Conservation (phyloP, 192 early-diverging fungal genomes). For the Lobosporangium transversale region DNA sequence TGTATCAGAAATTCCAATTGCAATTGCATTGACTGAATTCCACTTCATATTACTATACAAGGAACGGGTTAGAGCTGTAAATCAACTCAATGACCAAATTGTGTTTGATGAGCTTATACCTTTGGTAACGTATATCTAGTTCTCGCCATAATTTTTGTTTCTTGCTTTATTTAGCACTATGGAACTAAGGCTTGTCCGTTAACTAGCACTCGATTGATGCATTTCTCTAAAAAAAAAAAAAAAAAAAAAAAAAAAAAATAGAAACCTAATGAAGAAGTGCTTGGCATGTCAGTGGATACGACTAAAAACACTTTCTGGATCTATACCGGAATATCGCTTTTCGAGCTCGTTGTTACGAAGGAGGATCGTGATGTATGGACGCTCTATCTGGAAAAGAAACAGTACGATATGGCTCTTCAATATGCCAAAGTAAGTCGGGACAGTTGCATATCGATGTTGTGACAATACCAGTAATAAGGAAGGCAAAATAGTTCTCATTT, state of each 20-base stretch:
- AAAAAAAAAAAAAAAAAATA: too few relatives aligned
- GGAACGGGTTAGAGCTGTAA: constrained; percentile 79
- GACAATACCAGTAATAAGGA: too few relatives aligned
- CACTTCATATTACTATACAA: constrained; percentile 90
- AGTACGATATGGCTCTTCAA: constrained; percentile 84
- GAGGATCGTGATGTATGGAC: constrained; percentile 97
- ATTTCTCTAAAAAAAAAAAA: too few relatives aligned
- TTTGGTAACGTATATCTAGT: too few relatives aligned
- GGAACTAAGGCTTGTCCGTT: too few relatives aligned
- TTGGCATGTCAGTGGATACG: constrained; percentile 78
- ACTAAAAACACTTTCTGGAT: constrained; percentile 92
- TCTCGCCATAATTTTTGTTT: too few relatives aligned
- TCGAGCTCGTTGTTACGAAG: constrained; percentile 89
- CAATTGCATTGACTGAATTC: constrained; percentile 87
- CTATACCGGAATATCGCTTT: constrained; percentile 82
- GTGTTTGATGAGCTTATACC: constrained; percentile 85
- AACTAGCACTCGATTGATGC: too few relatives aligned
- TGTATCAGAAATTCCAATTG: constrained; percentile 69
- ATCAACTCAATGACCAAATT: constrained; percentile 81
- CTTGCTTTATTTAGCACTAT: too few relatives aligned
- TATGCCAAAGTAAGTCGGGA: constrained; percentile 85
- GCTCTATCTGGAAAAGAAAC: constrained; percentile 81
- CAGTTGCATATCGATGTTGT: too few relatives aligned
- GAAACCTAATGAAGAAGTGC: constrained; percentile 69
- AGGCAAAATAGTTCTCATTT: too few relatives aligned